Base-by-base conservation (phyloP, 768 basidiomycete species). In the Phanerochaete sordida region DNA sequence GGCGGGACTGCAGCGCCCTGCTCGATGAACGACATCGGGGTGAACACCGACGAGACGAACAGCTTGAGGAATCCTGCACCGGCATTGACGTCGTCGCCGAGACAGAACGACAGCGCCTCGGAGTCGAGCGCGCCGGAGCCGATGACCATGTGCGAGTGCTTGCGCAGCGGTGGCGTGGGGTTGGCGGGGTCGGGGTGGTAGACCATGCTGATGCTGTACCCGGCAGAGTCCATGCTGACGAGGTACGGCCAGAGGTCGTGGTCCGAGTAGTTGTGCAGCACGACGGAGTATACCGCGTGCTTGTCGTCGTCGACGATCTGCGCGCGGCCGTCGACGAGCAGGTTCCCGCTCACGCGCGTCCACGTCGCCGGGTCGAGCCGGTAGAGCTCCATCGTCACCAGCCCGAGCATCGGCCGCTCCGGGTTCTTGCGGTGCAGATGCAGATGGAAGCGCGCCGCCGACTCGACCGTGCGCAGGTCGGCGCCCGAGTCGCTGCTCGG, bases 201-300 rank as follows among this genome's bases (percentile, higher is more conserved):
- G n/a, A 85, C 69, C 57, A 84, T 75, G 57, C 77, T 80, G 61
- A 83, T 82, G 53, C 75, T 76, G 60, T 84, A 81, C 43, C 75
- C 79, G 56, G 76, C 78, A 2, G 83, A 79, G 65, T 86, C 83
- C 81, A 87, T 82, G 67, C 82, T 84, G 1, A 79, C 78, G 33
- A 87, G 75, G 67, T 84, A 85, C 31, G 85, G 84, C 85, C 84
- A 87, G 28, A 87, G 77, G 66, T 83, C 80, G 58, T 70, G 63
- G 62, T 79, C 75, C 1, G 84, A 77, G 37, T 73, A 68, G 62
- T 86, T 86, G 60, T 74, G 77, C 24, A 87, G 68, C 35, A 79
- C 72, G 49, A 85, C 71, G 37, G 74, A 70, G 61, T 83, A 86
- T 21, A 81, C 73, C 47, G 77, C 69, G 30, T 72, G 72, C 61